phyloP scores from a whole-genome alignment of 2,329 filamentous ascomycete species.

The Fusarium pilosicola region DNA sequence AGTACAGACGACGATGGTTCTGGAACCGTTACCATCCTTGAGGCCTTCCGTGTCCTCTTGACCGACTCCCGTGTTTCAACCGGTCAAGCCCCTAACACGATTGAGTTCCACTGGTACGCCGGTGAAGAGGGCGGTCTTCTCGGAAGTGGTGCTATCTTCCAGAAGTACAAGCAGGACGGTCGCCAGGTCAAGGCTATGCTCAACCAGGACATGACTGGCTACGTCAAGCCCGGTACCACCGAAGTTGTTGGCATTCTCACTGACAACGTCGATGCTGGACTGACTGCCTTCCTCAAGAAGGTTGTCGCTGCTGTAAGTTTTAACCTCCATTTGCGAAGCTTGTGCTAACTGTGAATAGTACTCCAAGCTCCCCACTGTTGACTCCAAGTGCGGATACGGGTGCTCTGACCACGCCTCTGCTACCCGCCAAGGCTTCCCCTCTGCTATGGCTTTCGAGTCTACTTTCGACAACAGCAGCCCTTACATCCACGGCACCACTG shows the following conservation, averaged over 20 bases:
- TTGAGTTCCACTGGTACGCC: conserved; percentile 90
- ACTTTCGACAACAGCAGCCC: conserved; percentile 70
- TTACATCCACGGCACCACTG: conserved; percentile 78
- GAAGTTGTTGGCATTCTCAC: conserved; percentile 51
- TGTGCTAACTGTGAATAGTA: conserved; percentile 36
- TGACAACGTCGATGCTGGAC: conserved; percentile 50
- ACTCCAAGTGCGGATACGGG: conserved; percentile 63
- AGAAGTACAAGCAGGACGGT: conserved; percentile 47
- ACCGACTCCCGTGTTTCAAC: conserved; percentile 69
- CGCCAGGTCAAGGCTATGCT: conserved; percentile 54
- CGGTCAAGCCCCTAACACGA: conserved; percentile 73
- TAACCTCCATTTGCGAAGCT: accelerated
- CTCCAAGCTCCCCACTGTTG: conserved; percentile 53
- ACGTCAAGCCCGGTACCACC: conserved; percentile 45
- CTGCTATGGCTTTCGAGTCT: conserved; percentile 72
- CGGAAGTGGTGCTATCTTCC: conserved; percentile 69
- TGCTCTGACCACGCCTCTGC: conserved; percentile 72
- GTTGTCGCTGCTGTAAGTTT: conserved; percentile 46
- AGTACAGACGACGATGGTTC: conserved; percentile 38
- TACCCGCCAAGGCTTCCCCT: conserved; percentile 72
- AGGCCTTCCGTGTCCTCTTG: conserved; percentile 78
- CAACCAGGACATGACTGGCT: conserved; percentile 58
- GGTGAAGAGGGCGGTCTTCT: conserved; percentile 84
- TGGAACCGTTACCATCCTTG: conserved; percentile 73
- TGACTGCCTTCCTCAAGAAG: conserved; percentile 52